Percentiles rank a stretch among this genome's conserved stretches.
phyloP scores from a whole-genome alignment of 495 filamentous ascomycete species.

The Monascus purpureus region DNA sequence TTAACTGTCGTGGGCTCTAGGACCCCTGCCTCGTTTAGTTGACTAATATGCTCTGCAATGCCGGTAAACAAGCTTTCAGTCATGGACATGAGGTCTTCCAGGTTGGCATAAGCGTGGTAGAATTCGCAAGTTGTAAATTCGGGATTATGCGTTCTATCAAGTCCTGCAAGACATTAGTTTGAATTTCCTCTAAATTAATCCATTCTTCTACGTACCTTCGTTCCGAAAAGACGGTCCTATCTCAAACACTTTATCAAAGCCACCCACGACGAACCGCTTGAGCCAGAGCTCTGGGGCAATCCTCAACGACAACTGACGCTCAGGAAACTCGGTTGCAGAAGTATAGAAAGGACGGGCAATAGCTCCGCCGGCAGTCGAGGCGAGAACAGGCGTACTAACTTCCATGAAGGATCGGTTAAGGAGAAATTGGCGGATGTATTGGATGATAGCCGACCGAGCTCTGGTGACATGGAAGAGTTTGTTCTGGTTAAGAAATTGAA shows the following conservation, averaged over 20 bases:
- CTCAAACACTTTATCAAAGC: constrained; percentile 83
- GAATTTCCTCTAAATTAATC: neutral
- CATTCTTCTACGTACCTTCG: constrained; percentile 46
- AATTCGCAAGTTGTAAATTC: constrained; percentile 98
- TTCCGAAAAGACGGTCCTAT: constrained; percentile 90
- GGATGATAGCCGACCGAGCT: constrained; percentile 60
- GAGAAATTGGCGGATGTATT: constrained; percentile 61
- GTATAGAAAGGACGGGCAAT: constrained; percentile 77
- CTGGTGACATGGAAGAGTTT: constrained; percentile 50
- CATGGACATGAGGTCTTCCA: constrained; percentile 59
- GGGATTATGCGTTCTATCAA: constrained; percentile 88
- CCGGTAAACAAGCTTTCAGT: constrained; percentile 55
- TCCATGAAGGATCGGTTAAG: constrained; percentile 59
- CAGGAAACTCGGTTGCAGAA: constrained; percentile 52
- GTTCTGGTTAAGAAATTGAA: constrained; percentile 66
- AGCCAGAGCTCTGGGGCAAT: constrained; percentile 94
- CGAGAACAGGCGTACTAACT: constrained; percentile 80
- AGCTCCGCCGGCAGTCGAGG: constrained; percentile 63
- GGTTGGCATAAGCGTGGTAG: constrained; percentile 72
- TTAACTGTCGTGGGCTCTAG: constrained; percentile 37
- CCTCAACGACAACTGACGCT: constrained; percentile 53
- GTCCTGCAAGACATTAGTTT: constrained; percentile 20
- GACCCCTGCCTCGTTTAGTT: constrained; percentile 31
- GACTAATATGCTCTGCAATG: constrained; percentile 37
- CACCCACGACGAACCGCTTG: constrained; percentile 81